Percentiles rank a stretch among this genome's conserved stretches.
Conservation (phyloP, 2,329 filamentous ascomycete species). For the Colletotrichum sp. region DNA sequence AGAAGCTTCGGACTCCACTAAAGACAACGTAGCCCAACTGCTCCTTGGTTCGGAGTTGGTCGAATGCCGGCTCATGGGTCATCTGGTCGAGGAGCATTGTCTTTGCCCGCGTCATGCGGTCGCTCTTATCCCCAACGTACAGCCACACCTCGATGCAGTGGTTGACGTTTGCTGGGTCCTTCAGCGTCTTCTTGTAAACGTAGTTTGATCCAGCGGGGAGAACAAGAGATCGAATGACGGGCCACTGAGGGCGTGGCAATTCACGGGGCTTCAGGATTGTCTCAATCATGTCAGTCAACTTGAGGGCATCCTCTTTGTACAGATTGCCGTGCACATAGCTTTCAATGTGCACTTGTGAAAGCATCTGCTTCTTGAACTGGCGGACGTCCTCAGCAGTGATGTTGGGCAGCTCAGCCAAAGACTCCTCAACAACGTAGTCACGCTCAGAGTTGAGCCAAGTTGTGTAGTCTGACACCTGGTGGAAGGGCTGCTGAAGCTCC, state of each 20-base stretch:
- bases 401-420: conserved; percentile 75
- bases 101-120: conserved; percentile 75
- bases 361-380: conserved; percentile 78
- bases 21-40: conserved; percentile 98
- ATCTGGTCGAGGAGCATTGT: conserved; percentile 86
- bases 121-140: conserved; percentile 70
- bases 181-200: conserved; percentile 79
- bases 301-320: conserved; percentile 90
- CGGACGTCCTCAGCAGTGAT: conserved; percentile 78
- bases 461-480: conserved; percentile 84
- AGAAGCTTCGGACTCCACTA: conserved; percentile 73
- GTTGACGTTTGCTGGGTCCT: conserved; percentile 89
- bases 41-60: conserved; percentile 94
- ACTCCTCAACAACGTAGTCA: conserved; percentile 80
- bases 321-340: conserved; percentile 90
- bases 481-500: conserved; percentile 87
- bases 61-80: conserved; percentile 90
- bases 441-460: conserved; percentile 80
- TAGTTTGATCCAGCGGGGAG: conserved; percentile 83
- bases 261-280: conserved; percentile 75
- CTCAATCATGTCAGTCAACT: conserved; percentile 83
- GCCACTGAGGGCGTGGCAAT: conserved; percentile 81
- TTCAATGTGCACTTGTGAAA: conserved; percentile 87
- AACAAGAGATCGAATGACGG: conserved; percentile 76
- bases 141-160: conserved; percentile 83